Base-by-base conservation (phyloP, 1,284 basidiomycete genomes). In the Boletellus deceptivus region DNA sequence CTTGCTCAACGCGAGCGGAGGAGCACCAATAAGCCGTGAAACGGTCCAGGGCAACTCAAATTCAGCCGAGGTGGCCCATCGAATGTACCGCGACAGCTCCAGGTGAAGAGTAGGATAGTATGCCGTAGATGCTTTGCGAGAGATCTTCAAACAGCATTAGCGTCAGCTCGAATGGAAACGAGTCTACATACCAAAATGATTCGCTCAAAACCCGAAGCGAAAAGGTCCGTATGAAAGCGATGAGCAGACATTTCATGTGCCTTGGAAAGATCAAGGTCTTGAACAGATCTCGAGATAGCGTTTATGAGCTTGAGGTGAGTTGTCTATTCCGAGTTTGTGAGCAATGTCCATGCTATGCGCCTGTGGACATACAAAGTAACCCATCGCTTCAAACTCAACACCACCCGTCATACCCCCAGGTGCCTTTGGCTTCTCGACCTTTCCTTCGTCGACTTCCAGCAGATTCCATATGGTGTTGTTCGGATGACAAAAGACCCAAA, bases 341-440 rank as follows among this genome's bases (percentile, higher is more conserved):
- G 63, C 16, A 50, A 49, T 50, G 24, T 45, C 37, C 24, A 29
- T 29, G 37, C 34, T 31, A 11, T 22, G 22, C 45, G 48, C 31
- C 20, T n/a, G 13, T 29, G 10, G 35, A 74, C 88, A 60, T 64
- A 95, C 93, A 60, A 96, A 83, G 69, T 98, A 98, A 14, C 80
- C 81, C 87, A 98, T 97, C 0, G 96, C 96, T 70, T 99, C 96
- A 65, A 89, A 95, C 67, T 98, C 96, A 10, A 99, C 97, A 10
- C 97, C 96, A 8, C 96, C 97, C 0, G 97, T 98, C 84, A 98
- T 98, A 7, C 96, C 96, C 7, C 93, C 93, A 0, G 97, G 96
- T 3, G 97, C 96, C 34, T 91, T 82, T 4, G 96, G 97, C 60
- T 86, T 89, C 70, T 94, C 92, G 4, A 95, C 91, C 49, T 82